Evolutionary conservation across 2,329 filamentous ascomycete species (phyloP).

Genomic region (Fonsecaea pedrosoi): DNA sequence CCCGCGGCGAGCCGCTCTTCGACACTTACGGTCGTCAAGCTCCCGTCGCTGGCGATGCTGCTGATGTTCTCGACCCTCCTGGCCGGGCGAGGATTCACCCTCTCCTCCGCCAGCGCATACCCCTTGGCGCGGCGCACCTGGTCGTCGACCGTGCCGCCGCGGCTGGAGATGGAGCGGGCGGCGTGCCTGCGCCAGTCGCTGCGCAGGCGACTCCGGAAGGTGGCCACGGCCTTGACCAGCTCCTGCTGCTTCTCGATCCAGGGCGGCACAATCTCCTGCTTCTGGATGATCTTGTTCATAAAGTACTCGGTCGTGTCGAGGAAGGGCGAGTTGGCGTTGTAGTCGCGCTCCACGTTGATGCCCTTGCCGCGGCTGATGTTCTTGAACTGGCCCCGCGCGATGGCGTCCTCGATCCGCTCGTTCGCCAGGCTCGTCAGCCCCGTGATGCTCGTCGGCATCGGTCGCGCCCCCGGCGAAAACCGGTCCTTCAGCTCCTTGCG

Average conservation of each 20-base stretch:
- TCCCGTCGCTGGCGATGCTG: slow-evolving; percentile 53
- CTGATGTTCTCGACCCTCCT: slow-evolving; percentile 55
- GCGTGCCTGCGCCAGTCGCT: slow-evolving; percentile 86
- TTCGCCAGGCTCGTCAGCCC: slow-evolving; percentile 86
- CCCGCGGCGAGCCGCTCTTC: slow-evolving; percentile 43
- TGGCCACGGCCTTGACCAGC: slow-evolving; percentile 69
- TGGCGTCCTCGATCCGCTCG: slow-evolving; percentile 90
- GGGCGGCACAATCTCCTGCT: slow-evolving; percentile 91
- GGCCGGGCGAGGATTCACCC: slow-evolving; percentile 44
- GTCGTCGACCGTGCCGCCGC: slow-evolving; percentile 74
- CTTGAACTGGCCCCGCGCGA: slow-evolving; percentile 86
- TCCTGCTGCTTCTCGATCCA: slow-evolving; percentile 99
- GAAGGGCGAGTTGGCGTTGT: slow-evolving; percentile 83
- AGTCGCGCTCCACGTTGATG: slow-evolving; percentile 72
- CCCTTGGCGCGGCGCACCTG: slow-evolving; percentile 74
- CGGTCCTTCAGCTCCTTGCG: slow-evolving; percentile 78
- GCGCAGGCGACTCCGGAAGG: slow-evolving; percentile 76
- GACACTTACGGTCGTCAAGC: slow-evolving; percentile 50
- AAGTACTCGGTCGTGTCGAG: slow-evolving; percentile 97
- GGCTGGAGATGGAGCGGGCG: slow-evolving; percentile 75
- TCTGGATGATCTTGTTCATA: slow-evolving; percentile 98
- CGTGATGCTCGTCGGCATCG: slow-evolving; percentile 76
- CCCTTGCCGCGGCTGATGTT: slow-evolving; percentile 81
- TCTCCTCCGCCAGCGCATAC: slow-evolving; percentile 75
- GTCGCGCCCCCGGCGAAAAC: slow-evolving; percentile 74